Conservation (phyloP, 441 rosid species). For the Viola pubescens region DNA sequence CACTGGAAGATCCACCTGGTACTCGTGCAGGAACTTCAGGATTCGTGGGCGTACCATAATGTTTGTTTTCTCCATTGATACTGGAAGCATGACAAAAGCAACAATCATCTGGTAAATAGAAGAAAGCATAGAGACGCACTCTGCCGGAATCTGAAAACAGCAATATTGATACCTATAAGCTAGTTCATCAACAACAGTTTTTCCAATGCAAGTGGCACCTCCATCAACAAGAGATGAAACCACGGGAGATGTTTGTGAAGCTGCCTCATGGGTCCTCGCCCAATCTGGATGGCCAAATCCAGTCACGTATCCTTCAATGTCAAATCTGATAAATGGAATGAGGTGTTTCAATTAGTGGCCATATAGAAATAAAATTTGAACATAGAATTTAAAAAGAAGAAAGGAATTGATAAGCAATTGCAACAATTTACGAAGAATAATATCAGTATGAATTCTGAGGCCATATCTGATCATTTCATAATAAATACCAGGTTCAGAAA, state of each 20-base stretch:
- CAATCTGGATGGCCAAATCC: conserved; percentile 98
- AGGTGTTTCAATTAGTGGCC: too few relatives aligned
- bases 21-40: conserved; percentile 62
- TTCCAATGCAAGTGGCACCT: conserved; percentile 94
- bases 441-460: too few relatives aligned
- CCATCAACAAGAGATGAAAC: conserved; percentile 76
- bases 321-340: conserved; percentile 46
- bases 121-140: neutral
- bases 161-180: conserved; percentile 44
- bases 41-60: conserved; percentile 84
- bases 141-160: neutral
- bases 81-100: conserved; percentile 33
- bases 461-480: too few relatives aligned
- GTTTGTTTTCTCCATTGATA: conserved; percentile 80
- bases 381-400: too few relatives aligned
- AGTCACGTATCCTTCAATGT: conserved; percentile 69
- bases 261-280: conserved; percentile 66
- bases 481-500: too few relatives aligned
- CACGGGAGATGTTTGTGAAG: conserved; percentile 57
- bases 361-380: too few relatives aligned
- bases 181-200: conserved; percentile 85
- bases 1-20: conserved; percentile 96
- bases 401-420: too few relatives aligned
- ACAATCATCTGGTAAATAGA: conserved; percentile 9
- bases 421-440: too few relatives aligned